Base-by-base conservation (phyloP, 495 filamentous ascomycete species). In the Geopyxis carbonaria region DNA sequence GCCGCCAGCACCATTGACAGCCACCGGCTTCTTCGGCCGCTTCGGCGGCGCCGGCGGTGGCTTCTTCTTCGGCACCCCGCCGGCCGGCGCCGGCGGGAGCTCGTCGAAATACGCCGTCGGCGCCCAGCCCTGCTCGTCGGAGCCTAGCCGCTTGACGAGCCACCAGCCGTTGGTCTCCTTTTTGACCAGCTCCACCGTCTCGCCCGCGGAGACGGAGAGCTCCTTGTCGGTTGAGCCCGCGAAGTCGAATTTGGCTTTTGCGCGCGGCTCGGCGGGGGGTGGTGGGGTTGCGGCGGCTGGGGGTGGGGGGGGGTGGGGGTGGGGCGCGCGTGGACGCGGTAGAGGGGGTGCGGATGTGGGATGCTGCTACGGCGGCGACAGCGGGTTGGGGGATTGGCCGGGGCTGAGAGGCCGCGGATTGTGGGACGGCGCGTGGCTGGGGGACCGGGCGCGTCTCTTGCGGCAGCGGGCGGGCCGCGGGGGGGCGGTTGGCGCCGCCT, bases 121-220 rank as follows among this genome's bases (percentile, higher is more conserved):
- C 0, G 85, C 74, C 89, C 89, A 97, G 28, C 84, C 91, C 61
- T 91, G 78, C 14, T 68, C 68, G 5, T 61, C 63, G 2, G 64
- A 59, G 43, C 72, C 63, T 34, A 57, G 57, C 48, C 70, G 76
- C 60, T 81, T 85, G 38, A 75, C 87, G 27, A 93, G 66, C 85
- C 86, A 94, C 91, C 91, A 95, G 31, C 89, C 89, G 51, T 94
- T 93, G 43, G 61, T 65, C 61, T 93, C 87, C 58, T 93, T 93
- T 43, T 80, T 76, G 8, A 91, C 65, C 44, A 95, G 73, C 55
- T 86, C 71, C 27, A 99, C 68, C 20, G 92, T 60, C 44, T 94
- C 79, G 38, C 76, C 84, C 28, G 74, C 70, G 40, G 57, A 67
- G 19, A 99, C 64, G 11, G 74, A 73, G 14, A 95, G 64, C 58